Base-by-base conservation (phyloP, 1,139 yeast genomes). In the Hanseniaspora sp. region DNA sequence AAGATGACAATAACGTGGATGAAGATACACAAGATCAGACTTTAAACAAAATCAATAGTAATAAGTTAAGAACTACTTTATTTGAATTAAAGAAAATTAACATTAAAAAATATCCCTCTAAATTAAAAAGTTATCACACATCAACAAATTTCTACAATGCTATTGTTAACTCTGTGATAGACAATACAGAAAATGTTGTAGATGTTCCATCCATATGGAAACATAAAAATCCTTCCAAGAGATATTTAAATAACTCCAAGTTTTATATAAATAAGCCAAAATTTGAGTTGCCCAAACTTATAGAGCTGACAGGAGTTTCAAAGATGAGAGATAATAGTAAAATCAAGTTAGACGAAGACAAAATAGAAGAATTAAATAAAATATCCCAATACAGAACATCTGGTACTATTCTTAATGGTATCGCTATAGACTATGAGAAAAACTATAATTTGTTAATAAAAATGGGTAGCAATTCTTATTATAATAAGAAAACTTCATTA, bases 61-160 rank as follows among this genome's bases (percentile, higher is more conserved):
- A 51, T 35, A 51, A 51, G 15, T 11, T 51, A 3, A 44, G 54
- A 39, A 51, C 54, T 9, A 42, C 33, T 23, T 44, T 51, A 23
- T 29, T 51, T 23, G 41, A 41, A 2, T 30, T 51, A 7, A 51
- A 51, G 12, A 51, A 51, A 39, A 29, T 44, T 3, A 51, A 51
- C 23, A 51, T 51, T 13, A 51, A 45, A 35, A 44, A 45, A 7
- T 51, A 51, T 23, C 45, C 54, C 7, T 35, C 41, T 9, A 47
- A 44, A 15, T 18, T 51, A 23, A 51, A 44, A 17, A 7, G 23
- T 8, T 44, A 51, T 17, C 48, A 51, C 23, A 51, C 54, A 44
- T 28, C 23, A 31, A 51, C 48, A 5, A 51, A 51, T 28, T 51
- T 51, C 28, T 51, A 30, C 9, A 42, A 33, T 28, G 42, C 48